Percentiles rank a stretch among this genome's conserved stretches.
These are phyloP conservation scores for Ceriops decandra DNA, from an alignment of 345 rosid genomes.

Conservation along the genomic window DNA sequence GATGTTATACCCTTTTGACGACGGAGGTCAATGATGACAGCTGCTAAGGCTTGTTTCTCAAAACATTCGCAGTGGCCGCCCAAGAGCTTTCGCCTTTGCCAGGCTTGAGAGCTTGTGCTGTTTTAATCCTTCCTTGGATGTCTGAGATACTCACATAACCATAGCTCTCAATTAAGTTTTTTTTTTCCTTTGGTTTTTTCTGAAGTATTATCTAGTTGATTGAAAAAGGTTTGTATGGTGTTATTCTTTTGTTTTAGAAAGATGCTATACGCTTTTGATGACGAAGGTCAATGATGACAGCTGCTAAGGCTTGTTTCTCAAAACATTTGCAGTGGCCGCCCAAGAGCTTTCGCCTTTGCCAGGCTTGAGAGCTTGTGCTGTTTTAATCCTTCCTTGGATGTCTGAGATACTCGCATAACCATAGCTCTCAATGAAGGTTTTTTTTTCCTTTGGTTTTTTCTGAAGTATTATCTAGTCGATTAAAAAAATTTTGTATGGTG, in stretches of 20 bases:
- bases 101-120: too few relatives aligned
- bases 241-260: too few relatives aligned
- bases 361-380: constrained; percentile 37
- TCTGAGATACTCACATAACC: too few relatives aligned
- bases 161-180: too few relatives aligned
- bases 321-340: constrained; percentile 92
- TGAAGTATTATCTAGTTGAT: too few relatives aligned
- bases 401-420: constrained; percentile 12
- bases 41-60: constrained; percentile 46
- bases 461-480: neutral
- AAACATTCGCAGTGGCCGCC: constrained; percentile 51
- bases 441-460: neutral
- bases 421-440: too few relatives aligned
- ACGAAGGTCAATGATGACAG: constrained; percentile 4
- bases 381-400: constrained; percentile 42
- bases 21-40: neutral
- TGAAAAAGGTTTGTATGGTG: too few relatives aligned
- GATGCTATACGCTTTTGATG: too few relatives aligned
- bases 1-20: too few relatives aligned
- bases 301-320: constrained; percentile 46
- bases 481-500: neutral
- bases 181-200: too few relatives aligned
- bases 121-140: too few relatives aligned
- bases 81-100: too few relatives aligned
- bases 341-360: constrained; percentile 63